Evolutionary conservation across 2,329 filamentous ascomycete species (phyloP).

Genomic region (Nemania sp.): DNA sequence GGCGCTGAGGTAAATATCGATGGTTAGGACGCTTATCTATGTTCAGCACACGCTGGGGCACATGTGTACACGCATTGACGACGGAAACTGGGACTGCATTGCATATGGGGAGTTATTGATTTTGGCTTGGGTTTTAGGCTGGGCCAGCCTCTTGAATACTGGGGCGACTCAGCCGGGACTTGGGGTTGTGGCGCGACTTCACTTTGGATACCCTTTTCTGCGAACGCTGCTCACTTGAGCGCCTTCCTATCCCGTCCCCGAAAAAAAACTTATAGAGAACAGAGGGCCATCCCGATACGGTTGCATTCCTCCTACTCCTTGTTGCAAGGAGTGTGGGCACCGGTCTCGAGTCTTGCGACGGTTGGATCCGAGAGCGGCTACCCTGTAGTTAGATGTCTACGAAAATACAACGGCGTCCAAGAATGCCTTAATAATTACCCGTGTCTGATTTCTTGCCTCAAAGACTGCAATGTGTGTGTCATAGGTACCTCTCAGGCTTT

Average conservation of each 20-base stretch:
- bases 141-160: constrained; percentile 10
- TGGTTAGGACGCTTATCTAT: constrained; percentile 11
- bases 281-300: constrained; percentile 7
- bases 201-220: constrained; percentile 29
- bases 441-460: constrained; percentile 1
- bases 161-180: constrained; percentile 1
- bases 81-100: constrained; percentile 22
- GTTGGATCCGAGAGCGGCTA: neutral
- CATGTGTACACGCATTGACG: constrained; percentile 24
- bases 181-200: constrained; percentile 24
- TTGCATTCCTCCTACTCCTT: constrained; percentile 16
- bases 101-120: constrained; percentile 25
- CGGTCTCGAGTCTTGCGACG: neutral
- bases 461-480: constrained; percentile 4
- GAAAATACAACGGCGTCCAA: constrained; percentile 7
- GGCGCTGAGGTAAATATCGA: constrained; percentile 29
- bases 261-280: constrained; percentile 15
- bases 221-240: constrained; percentile 20
- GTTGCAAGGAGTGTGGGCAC: constrained; percentile 2
- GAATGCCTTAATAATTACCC: constrained; percentile 1
- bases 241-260: constrained; percentile 23
- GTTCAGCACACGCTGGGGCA: neutral
- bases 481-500: neutral
- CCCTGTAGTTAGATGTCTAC: constrained; percentile 9
- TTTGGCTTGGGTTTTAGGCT: constrained; percentile 7